These are phyloP conservation scores for Sporothrix pseudoabietina DNA, from an alignment of 2,329 filamentous ascomycete genomes.

Conservation along the genomic window DNA sequence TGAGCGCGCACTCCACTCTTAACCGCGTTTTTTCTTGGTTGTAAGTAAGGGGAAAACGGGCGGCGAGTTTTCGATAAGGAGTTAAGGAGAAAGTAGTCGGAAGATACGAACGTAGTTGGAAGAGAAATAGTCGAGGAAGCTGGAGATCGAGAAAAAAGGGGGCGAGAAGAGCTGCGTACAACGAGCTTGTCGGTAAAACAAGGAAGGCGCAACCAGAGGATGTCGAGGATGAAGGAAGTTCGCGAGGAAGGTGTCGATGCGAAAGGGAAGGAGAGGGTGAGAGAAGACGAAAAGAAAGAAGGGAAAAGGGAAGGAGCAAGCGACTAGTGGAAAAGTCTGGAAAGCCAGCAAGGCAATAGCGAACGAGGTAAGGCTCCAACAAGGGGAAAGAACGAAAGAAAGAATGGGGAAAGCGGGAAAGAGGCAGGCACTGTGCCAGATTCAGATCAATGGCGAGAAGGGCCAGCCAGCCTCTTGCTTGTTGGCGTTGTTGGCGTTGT, in stretches of 20 bases:
- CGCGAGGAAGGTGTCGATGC: background rate
- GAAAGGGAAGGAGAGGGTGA: background rate
- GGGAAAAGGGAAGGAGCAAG: constrained; percentile 7
- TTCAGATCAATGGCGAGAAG: constrained; percentile 3
- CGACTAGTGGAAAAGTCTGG: constrained; percentile 12
- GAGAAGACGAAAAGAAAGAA: background rate
- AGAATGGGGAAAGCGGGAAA: constrained; percentile 13
- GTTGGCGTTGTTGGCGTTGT: background rate
- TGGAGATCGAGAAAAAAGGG: background rate
- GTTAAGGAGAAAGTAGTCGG: background rate
- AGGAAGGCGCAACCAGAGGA: constrained; percentile 12
- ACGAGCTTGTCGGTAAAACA: constrained; percentile 1
- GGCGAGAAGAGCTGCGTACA: background rate
- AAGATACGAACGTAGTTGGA: no score
- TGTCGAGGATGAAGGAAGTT: background rate
- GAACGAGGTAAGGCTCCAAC: background rate
- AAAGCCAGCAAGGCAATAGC: background rate
- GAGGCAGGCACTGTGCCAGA: background rate
- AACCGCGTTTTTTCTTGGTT: constrained; percentile 22
- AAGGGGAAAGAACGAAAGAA: no score
- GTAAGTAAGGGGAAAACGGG: constrained; percentile 7
- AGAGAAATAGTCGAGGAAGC: background rate
- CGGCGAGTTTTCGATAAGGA: background rate
- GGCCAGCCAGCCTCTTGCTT: background rate
- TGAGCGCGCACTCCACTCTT: constrained; percentile 26